These are phyloP conservation scores for Artemisia annua DNA, from an alignment of 129 eudicot species.

Conservation along the genomic window DNA sequence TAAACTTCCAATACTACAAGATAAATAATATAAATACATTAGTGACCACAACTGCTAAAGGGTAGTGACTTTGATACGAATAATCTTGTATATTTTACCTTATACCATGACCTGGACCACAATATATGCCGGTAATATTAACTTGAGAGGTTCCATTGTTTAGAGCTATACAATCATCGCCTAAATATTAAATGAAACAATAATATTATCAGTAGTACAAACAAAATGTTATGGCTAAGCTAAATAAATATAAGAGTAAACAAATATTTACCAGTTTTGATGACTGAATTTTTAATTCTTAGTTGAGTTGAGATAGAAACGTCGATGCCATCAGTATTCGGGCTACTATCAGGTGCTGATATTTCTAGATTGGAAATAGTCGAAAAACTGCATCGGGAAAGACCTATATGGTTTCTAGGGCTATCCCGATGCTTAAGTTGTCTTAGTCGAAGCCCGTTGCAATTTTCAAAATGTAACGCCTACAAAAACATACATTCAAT, in stretches of 20 bases:
- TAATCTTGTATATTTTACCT: constrained; percentile 22
- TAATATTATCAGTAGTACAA: no score
- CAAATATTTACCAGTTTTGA: constrained; percentile 29
- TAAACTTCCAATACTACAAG: constrained; percentile 54
- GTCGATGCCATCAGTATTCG: constrained; percentile 42
- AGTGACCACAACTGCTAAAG: background rate
- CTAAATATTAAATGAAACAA: constrained; percentile 7
- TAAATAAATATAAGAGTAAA: background rate
- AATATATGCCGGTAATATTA: constrained; percentile 24
- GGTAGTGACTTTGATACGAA: background rate
- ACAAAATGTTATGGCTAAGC: background rate
- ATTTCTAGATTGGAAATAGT: constrained; percentile 26
- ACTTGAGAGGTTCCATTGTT: constrained; percentile 31
- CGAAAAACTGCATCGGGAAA: constrained; percentile 16
- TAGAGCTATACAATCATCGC: constrained; percentile 40
- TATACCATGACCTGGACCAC: constrained; percentile 48
- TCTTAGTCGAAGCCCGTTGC: constrained; percentile 23
- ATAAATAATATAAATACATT: background rate
- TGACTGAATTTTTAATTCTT: constrained; percentile 15
- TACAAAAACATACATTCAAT: background rate
- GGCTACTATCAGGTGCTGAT: constrained; percentile 36
- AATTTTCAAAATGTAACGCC: constrained; percentile 37
- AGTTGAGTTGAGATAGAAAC: constrained; percentile 32
- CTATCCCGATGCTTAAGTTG: constrained; percentile 29
- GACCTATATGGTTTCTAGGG: constrained; percentile 40